Evolutionary conservation across 179 eudicot genomes (phyloP), one percentile per base, ranked within the genome.

Genomic region (Beta corolliflora): DNA sequence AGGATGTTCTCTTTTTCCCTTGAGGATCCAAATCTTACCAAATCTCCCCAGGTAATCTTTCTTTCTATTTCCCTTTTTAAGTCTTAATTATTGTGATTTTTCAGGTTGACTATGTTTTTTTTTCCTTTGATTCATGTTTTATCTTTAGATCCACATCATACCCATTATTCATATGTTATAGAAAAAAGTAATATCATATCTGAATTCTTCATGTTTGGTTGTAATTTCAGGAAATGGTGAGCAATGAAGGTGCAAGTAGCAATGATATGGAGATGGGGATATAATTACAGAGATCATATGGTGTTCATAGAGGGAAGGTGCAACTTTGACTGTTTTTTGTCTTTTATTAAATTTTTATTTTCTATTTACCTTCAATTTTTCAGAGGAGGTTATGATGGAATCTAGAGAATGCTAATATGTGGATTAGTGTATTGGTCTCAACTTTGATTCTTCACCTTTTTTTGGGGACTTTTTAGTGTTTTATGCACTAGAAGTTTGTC

Each of bases 201-300:
- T 1, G 15, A 80, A 48, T 12, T 73, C 48, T 73, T 16, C 63
- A 25, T 68, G 21, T 69, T 73, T 67, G 16, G 5, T 58, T 78
- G 60, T 10, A 45, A 71, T 77, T 64, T 68, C 88, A 90, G 92
- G 88, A 84, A 45, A 64, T 78, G 75, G 56, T 80, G 78, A 84
- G 75, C 81, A 83, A 70, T 80, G 89, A 82, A 71, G 83, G 86
- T 71, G 75, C 78, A 85, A 82, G 77, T 88, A 76, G 88, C 82
- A 81, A 69, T 77, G 88, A 85, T 63, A 80, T 85, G 88, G 89
- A 85, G 76, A 83, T 86, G 84, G 82, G 86, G 80, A 44, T 83
- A 72, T 86, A 88, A 83, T 81, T 75, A 81, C 67, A 79, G 77
- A 65, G 72, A 61, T 78, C 70, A 78, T 79, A 81, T 58, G 77